Percentiles rank a stretch among this genome's conserved stretches.
Evolutionary conservation across 2,329 filamentous ascomycete species (phyloP).

Genomic region (Scorias spongiosa): DNA sequence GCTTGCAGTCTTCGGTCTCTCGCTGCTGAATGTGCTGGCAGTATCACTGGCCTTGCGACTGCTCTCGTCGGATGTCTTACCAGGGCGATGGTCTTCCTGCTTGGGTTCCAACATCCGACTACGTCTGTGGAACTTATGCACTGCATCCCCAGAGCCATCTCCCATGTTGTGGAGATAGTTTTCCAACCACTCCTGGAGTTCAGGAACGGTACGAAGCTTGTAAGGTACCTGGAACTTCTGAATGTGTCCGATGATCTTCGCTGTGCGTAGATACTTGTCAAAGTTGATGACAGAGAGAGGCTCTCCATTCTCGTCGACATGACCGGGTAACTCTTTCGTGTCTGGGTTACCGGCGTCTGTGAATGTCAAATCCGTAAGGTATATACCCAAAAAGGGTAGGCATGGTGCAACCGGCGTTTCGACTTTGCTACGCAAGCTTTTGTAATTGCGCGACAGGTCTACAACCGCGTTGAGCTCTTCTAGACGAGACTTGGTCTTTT

Average conservation of each 20-base stretch:
- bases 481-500: slow-evolving; percentile 66
- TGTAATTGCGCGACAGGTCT: slow-evolving; percentile 82
- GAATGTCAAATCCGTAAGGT: slow-evolving; percentile 90
- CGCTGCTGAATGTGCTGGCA: neutral
- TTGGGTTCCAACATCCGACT: slow-evolving; percentile 67
- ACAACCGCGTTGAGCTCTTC: slow-evolving; percentile 70
- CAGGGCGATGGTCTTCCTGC: slow-evolving; percentile 1
- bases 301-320: slow-evolving; percentile 40
- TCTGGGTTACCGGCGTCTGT: slow-evolving; percentile 86
- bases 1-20: neutral
- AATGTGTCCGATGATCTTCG: slow-evolving; percentile 87
- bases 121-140: slow-evolving; percentile 62
- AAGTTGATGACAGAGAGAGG: slow-evolving; percentile 83
- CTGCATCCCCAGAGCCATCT: slow-evolving; percentile 43
- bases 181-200: slow-evolving; percentile 87
- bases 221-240: slow-evolving; percentile 95
- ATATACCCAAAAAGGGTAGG: slow-evolving; percentile 89
- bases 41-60: neutral
- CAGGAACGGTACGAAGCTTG: slow-evolving; percentile 62
- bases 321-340: slow-evolving; percentile 56
- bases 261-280: slow-evolving; percentile 88
- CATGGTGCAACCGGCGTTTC: slow-evolving; percentile 73
- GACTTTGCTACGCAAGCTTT: slow-evolving; percentile 65
- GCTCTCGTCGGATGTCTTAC: neutral
- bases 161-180: slow-evolving; percentile 66